phyloP scores from a whole-genome alignment of 1,139 yeast genomes.

The Zygosaccharomyces sapae region DNA sequence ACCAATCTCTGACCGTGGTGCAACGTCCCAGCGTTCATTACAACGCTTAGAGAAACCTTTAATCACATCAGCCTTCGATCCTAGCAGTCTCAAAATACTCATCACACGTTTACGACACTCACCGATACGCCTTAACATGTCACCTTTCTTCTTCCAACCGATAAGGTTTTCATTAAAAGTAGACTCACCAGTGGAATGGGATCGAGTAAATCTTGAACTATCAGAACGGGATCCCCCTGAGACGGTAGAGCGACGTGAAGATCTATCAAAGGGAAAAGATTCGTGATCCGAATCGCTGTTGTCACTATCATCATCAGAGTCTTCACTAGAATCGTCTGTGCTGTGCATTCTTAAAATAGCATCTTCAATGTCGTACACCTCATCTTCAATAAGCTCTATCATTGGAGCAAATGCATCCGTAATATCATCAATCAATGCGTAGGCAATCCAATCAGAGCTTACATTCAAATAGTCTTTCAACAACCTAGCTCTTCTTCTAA shows the following conservation, averaged over 20 bases:
- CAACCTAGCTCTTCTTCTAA: constrained; percentile 84
- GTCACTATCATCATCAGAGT: constrained; percentile 38
- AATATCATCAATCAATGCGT: constrained; percentile 93
- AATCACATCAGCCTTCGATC: constrained; percentile 93
- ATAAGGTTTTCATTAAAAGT: constrained; percentile 45
- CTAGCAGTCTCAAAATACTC: constrained; percentile 78
- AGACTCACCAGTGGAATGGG: constrained; percentile 44
- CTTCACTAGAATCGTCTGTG: constrained; percentile 50
- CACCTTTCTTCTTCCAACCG: constrained; percentile 89
- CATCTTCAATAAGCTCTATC: constrained; percentile 89
- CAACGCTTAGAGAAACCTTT: constrained; percentile 90
- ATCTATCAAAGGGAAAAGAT: constrained; percentile 32
- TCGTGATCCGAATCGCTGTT: constrained; percentile 38
- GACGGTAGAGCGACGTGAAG: constrained; percentile 19
- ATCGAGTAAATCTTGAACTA: constrained; percentile 33
- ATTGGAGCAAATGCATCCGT: constrained; percentile 97
- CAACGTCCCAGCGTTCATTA: constrained; percentile 74
- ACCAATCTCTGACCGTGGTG: constrained; percentile 74
- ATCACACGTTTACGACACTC: constrained; percentile 92
- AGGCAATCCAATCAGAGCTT: constrained; percentile 94
- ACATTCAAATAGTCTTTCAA: constrained; percentile 84
- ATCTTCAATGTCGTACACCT: constrained; percentile 88
- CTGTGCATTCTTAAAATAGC: constrained; percentile 83
- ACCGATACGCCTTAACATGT: constrained; percentile 90
- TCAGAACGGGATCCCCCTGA: constrained; percentile 19